Evolutionary conservation across 2,329 filamentous ascomycete genomes (phyloP).

Genomic region (Sporothrix sp.): DNA sequence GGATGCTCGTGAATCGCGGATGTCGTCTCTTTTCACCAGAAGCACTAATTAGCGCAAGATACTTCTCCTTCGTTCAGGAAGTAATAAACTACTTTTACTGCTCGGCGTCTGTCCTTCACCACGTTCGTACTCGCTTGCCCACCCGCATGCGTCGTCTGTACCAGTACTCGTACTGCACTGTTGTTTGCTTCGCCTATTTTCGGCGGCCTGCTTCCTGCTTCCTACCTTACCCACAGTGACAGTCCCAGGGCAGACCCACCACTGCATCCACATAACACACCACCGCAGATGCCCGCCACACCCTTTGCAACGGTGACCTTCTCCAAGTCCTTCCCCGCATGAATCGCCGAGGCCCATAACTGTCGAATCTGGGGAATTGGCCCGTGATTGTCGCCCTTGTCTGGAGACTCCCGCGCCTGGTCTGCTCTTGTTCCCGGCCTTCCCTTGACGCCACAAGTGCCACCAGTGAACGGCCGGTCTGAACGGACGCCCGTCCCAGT

Average conservation of each 20-base stretch:
- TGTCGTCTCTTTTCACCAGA: background rate
- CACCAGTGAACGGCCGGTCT: slow-evolving; percentile 6
- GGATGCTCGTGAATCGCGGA: background rate
- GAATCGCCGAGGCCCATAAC: slow-evolving; percentile 4
- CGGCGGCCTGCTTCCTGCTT: too few relatives aligned
- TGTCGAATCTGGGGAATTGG: slow-evolving; percentile 1
- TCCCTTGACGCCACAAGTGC: background rate
- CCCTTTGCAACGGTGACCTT: too few relatives aligned
- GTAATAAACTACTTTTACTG: too few relatives aligned
- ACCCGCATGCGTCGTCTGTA: too few relatives aligned
- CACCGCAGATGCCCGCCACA: too few relatives aligned
- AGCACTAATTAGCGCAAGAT: background rate
- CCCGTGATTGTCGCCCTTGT: background rate
- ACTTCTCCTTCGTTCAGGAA: too few relatives aligned
- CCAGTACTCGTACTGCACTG: too few relatives aligned
- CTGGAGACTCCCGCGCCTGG: background rate
- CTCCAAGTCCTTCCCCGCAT: slow-evolving; percentile 1
- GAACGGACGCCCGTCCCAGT: too few relatives aligned
- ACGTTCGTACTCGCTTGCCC: background rate
- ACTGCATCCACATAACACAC: too few relatives aligned
- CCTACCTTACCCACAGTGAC: too few relatives aligned
- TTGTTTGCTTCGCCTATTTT: too few relatives aligned
- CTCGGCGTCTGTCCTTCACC: background rate
- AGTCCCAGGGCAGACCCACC: too few relatives aligned
- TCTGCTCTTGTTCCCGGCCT: background rate